Percentiles rank a stretch among this genome's conserved stretches.
These are phyloP conservation scores for Calonectria hongkongensis DNA, from an alignment of 2,329 filamentous ascomycete genomes.

Conservation along the genomic window DNA sequence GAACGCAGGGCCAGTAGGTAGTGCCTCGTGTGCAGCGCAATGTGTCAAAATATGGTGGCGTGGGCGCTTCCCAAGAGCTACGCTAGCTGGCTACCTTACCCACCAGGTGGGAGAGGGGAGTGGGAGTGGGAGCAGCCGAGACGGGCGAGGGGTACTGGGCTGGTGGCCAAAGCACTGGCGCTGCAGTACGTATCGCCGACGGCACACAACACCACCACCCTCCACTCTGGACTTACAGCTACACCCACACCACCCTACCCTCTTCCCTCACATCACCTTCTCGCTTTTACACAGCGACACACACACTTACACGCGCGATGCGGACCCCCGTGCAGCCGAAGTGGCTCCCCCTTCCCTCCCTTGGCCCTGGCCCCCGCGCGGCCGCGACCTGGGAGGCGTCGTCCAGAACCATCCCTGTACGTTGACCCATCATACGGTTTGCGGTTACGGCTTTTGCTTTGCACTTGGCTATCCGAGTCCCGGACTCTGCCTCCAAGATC, in stretches of 20 bases:
- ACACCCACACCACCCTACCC: slow-evolving; percentile 40
- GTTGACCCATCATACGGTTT: slow-evolving; percentile 54
- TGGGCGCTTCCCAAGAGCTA: slow-evolving; percentile 7
- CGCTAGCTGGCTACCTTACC: slow-evolving; percentile 20
- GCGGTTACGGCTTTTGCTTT: slow-evolving; percentile 40
- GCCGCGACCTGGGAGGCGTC: slow-evolving; percentile 52
- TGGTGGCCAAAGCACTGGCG: slow-evolving; percentile 16
- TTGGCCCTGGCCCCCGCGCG: slow-evolving; percentile 52
- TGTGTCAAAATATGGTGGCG: slow-evolving; percentile 21
- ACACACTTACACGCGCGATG: slow-evolving; percentile 42
- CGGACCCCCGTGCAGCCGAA: slow-evolving; percentile 56
- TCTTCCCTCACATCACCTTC: slow-evolving; percentile 6
- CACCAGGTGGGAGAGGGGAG: slow-evolving; percentile 4
- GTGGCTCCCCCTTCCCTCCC: slow-evolving; percentile 47
- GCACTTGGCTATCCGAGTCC: slow-evolving; percentile 43
- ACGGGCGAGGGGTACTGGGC: slow-evolving; percentile 9
- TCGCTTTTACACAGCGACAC: slow-evolving; percentile 32
- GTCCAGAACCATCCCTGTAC: slow-evolving; percentile 47
- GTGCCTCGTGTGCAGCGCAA: slow-evolving; percentile 11
- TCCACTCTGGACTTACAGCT: slow-evolving; percentile 42
- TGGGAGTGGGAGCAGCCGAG: slow-evolving; percentile 8
- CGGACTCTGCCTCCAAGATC: slow-evolving; percentile 47
- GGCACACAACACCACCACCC: slow-evolving; percentile 33
- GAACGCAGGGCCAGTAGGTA: slow-evolving; percentile 13
- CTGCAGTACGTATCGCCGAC: slow-evolving; percentile 13